These are phyloP conservation scores for Heliophila coronopifolia DNA, from an alignment of 441 rosid genomes.

Conservation along the genomic window DNA sequence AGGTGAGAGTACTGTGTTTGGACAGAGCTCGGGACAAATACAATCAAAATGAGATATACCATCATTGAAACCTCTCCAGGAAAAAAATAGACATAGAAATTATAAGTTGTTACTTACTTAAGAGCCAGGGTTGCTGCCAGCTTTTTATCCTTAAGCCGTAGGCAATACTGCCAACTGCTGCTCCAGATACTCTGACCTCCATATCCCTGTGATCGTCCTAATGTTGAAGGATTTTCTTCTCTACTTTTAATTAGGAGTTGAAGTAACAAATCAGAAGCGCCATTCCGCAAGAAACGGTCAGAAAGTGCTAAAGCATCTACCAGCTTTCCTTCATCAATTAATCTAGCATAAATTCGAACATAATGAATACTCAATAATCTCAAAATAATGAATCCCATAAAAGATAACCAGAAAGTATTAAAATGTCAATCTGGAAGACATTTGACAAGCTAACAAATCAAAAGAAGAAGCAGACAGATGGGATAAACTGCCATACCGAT, in stretches of 20 bases:
- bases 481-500: constrained; percentile 42
- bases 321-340: constrained; percentile 83
- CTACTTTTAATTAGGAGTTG: constrained; percentile 72
- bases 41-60: constrained; percentile 2
- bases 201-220: constrained; percentile 50
- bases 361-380: neutral
- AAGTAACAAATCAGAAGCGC: constrained; percentile 86
- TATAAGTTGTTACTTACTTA: constrained; percentile 50
- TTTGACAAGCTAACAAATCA: constrained; percentile 4
- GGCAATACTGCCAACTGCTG: constrained; percentile 94
- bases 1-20: neutral
- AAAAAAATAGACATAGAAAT: neutral
- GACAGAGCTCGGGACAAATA: neutral
- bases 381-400: neutral
- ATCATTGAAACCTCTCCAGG: neutral
- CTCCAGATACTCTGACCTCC: constrained; percentile 66
- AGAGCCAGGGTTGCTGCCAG: constrained; percentile 87
- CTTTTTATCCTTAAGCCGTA: constrained; percentile 90
- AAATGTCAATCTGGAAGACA: neutral
- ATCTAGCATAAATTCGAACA: constrained; percentile 38
- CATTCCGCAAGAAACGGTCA: constrained; percentile 87
- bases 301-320: constrained; percentile 99
- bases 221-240: constrained; percentile 53
- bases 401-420: neutral
- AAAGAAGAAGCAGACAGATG: constrained; percentile 19